Base-by-base conservation (phyloP, 1,284 basidiomycete genomes). In the Melampsora larici-populina region DNA sequence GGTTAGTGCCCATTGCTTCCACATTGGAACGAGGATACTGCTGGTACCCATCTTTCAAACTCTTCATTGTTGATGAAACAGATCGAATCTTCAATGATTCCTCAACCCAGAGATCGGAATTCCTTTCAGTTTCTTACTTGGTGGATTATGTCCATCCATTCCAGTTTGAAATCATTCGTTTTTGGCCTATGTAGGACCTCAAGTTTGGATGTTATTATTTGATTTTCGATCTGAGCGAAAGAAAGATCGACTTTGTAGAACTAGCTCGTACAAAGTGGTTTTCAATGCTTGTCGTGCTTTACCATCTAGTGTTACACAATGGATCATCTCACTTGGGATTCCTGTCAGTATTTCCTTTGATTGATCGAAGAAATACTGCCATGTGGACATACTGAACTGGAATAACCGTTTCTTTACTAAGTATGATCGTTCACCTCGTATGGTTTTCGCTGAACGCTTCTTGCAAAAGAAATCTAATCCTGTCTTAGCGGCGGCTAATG, bases 1-100 rank as follows among this genome's bases (percentile, higher is more conserved):
- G n/a, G n/a, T n/a, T n/a, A n/a, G n/a, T n/a, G n/a, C n/a, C n/a
- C n/a, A n/a, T n/a, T n/a, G n/a, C n/a, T n/a, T n/a, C n/a, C n/a
- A n/a, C n/a, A n/a, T n/a, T n/a, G n/a, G n/a, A n/a, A 2, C 86
- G 92, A 81, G 92, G 90, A 24, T 95, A 94, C 84, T 95, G 94
- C 84, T 94, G 91, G 86, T 97, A 89, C 85, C 86, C 95, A 24
- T 85, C 97, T 0, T 97, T 97, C 86, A 94, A 97, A 82, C 91
- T 92, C 80, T 96, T 96, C 84, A 89, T 79, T 58, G 79, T 82
- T 80, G 85, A 90, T 79, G 88, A 88, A 5, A 79, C 91, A n/a
- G 94, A 97, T 82, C 92, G 93, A 2, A 84, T 87, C 15, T 86
- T 89, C 78, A 89, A 90, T 78, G 81, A 91, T 90, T 11, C 82